Evolutionary conservation across 2,329 filamentous ascomycete genomes (phyloP), one percentile per base, ranked within the genome.

Genomic region (Calonectria pteridis): DNA sequence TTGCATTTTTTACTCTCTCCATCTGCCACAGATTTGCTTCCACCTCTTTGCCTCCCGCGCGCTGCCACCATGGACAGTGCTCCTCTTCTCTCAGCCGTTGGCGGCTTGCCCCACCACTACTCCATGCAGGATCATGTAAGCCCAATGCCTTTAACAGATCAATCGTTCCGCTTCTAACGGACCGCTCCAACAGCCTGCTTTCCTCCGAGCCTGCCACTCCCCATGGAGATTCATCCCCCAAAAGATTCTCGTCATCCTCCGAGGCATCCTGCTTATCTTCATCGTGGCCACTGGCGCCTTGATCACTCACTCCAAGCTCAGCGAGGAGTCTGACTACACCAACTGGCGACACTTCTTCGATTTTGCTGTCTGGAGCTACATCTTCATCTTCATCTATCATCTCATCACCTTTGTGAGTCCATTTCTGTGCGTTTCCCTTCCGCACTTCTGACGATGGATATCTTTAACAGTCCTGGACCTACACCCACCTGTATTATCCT

Each of bases 171-270:
- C 51, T 58, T 40, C 78, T 83, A 46, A 80, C 67, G 16, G 5
- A 14, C 13, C 6, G n/a, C 10, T 13, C 31, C 0, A 20, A 50
- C 58, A 90, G 88, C 87, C 88, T 33, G 86, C 89, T 18, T 89
- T 88, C 71, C 84, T 89, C 18, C 87, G 88, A 77, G 87, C 85
- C 59, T 87, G 86, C 50, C 89, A 90, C 74, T 90, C 89, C 1
- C 86, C 88, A 26, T 90, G 88, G 87, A 77, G 82, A 9, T 84
- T 78, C 67, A 85, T 90, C 62, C 85, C 84, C 31, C 88, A 90
- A 73, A 86, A 85, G 58, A 70, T 83, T 35, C 84, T 90, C 59
- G 84, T 88, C 63, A 81, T 83, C 69, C 76, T 89, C 26, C 87
- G 89, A 51, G 84, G 84, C 14, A 51, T 84, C 4, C 74, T 89